A percentile compares a stretch with the other conserved stretches of the same genome.
Conservation (phyloP, 2,329 filamentous ascomycete genomes). For the Coniochaeta prunicola region DNA sequence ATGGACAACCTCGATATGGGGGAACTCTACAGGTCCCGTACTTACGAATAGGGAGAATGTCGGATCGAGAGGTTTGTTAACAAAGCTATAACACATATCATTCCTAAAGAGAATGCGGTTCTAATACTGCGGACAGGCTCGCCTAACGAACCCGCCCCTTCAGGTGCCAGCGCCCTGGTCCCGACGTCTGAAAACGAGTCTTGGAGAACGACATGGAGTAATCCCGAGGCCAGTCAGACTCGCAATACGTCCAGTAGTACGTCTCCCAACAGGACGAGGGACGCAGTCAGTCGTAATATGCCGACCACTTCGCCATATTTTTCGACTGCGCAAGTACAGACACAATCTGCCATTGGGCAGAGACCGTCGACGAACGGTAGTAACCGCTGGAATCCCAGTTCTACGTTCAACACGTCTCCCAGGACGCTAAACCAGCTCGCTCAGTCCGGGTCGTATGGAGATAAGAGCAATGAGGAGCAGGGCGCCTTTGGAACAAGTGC, state of each 20-base stretch:
- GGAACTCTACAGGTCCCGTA: slow-evolving; percentile 33
- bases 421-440: neutral
- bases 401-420: neutral
- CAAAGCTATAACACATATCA: neutral
- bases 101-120: neutral
- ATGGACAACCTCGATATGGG: slow-evolving; percentile 40
- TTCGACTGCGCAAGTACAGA: slow-evolving; percentile 29
- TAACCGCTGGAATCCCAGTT: neutral
- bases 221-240: slow-evolving; percentile 49
- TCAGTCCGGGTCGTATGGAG: slow-evolving; percentile 9
- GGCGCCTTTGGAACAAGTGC: neutral
- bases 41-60: slow-evolving; percentile 33
- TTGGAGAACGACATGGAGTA: slow-evolving; percentile 45
- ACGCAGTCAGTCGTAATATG: slow-evolving; percentile 31
- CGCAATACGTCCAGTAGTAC: slow-evolving; percentile 42
- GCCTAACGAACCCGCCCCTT: slow-evolving; percentile 33
- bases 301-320: slow-evolving; percentile 38
- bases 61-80: slow-evolving; percentile 21
- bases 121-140: slow-evolving; percentile 23
- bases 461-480: slow-evolving; percentile 33
- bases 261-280: slow-evolving; percentile 51
- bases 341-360: slow-evolving; percentile 31
- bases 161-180: slow-evolving; percentile 63
- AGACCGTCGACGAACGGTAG: slow-evolving; percentile 7
- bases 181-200: slow-evolving; percentile 61